Evolutionary conservation across 345 rosid species (phyloP).

Genomic region (Citrus mangshanensis): DNA sequence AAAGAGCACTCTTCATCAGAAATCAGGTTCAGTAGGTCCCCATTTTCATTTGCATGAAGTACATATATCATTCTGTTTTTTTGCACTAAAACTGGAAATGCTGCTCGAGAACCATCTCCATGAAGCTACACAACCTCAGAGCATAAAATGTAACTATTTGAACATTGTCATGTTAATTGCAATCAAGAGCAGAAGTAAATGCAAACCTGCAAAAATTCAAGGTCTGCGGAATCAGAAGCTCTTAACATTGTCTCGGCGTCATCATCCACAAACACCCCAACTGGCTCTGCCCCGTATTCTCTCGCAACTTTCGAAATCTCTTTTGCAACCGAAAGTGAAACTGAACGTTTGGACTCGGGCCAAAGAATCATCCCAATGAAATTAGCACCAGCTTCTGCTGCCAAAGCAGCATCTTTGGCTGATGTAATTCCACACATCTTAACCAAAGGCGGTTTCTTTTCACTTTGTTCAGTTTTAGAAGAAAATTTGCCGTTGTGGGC

Average conservation of each 20-base stretch:
- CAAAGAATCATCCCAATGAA: constrained; percentile 86
- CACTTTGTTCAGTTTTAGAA: constrained; percentile 18
- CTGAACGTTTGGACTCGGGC: constrained; percentile 80
- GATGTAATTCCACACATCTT: constrained; percentile 92
- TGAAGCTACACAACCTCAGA: constrained; percentile 56
- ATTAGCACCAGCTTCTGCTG: constrained; percentile 88
- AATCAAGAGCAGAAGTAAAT: constrained; percentile 9
- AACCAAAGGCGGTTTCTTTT: constrained; percentile 45
- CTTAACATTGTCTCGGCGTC: constrained; percentile 55
- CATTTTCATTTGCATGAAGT: constrained; percentile 70
- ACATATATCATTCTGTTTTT: constrained; percentile 61
- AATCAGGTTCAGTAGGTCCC: constrained; percentile 59
- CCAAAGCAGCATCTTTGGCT: constrained; percentile 70
- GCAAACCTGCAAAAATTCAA: constrained; percentile 74
- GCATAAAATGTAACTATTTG: background rate
- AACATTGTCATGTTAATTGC: background rate
- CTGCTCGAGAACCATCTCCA: constrained; percentile 67
- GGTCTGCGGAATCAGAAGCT: constrained; percentile 63
- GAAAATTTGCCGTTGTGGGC: constrained; percentile 25
- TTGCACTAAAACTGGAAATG: constrained; percentile 43
- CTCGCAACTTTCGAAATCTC: constrained; percentile 85
- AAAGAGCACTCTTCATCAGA: constrained; percentile 56
- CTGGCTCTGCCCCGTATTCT: constrained; percentile 64
- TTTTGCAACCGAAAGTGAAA: constrained; percentile 67
- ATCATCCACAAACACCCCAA: constrained; percentile 91